Conservation (phyloP, 129 eudicot genomes). For the Helianthus tuberosus region DNA sequence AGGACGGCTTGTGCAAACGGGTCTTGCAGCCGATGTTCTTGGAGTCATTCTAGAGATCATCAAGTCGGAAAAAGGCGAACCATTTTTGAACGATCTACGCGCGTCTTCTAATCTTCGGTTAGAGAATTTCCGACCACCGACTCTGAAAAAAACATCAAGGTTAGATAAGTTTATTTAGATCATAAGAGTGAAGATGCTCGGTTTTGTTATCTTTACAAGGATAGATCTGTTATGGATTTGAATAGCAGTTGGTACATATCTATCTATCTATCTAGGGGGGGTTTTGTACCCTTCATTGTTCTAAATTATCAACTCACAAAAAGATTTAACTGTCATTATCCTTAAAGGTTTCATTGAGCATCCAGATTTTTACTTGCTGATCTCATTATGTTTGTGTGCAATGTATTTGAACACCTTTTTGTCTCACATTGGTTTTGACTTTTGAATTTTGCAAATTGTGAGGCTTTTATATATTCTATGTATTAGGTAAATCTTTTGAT, state of each 20-base stretch:
- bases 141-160: slow-evolving; percentile 52
- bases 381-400: slow-evolving; percentile 25
- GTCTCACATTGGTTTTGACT: background rate
- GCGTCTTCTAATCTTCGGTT: slow-evolving; percentile 44
- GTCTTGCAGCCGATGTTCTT: slow-evolving; percentile 82
- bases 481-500: background rate
- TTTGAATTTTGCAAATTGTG: background rate
- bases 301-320: slow-evolving; percentile 12
- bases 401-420: slow-evolving; percentile 13
- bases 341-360: slow-evolving; percentile 42
- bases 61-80: slow-evolving; percentile 66
- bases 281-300: slow-evolving; percentile 25
- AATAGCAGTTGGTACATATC: slow-evolving; percentile 26
- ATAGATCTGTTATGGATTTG: slow-evolving; percentile 29
- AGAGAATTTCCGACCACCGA: slow-evolving; percentile 66
- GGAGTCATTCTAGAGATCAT: slow-evolving; percentile 72
- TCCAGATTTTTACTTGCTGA: slow-evolving; percentile 38
- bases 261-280: slow-evolving; percentile 24
- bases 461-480: background rate
- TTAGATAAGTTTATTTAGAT: slow-evolving; percentile 83
- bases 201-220: slow-evolving; percentile 38
- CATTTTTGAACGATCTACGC: slow-evolving; percentile 54
- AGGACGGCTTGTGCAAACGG: slow-evolving; percentile 68
- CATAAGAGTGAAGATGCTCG: slow-evolving; percentile 50
- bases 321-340: slow-evolving; percentile 29